phyloP scores from a whole-genome alignment of 345 rosid genomes.

The Melastoma malabathricum region DNA sequence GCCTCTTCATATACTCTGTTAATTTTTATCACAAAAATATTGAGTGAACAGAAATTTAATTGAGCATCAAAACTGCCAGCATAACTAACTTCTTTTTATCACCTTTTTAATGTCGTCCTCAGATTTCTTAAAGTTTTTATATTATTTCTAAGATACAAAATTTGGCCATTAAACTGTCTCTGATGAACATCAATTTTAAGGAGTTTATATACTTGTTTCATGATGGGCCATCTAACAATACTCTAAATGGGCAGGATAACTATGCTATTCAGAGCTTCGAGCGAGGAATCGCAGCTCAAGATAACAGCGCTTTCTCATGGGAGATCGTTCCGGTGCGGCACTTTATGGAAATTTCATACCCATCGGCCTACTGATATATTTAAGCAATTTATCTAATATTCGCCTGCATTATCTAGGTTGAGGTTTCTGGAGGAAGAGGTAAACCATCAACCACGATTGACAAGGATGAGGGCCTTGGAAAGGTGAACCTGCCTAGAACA shows the following conservation, averaged over 20 bases:
- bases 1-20: too few species aligned
- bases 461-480: constrained; percentile 91
- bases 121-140: too few species aligned
- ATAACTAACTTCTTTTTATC: too few species aligned
- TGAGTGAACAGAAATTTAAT: too few species aligned
- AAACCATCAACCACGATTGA: constrained; percentile 67
- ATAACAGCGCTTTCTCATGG: constrained; percentile 72
- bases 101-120: too few species aligned
- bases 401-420: constrained; percentile 41
- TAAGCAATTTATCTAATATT: background rate
- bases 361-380: constrained; percentile 1
- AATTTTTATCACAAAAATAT: too few species aligned
- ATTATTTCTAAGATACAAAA: too few species aligned
- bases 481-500: constrained; percentile 31
- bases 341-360: background rate
- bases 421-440: constrained; percentile 93
- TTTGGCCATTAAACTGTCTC: too few species aligned
- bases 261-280: constrained; percentile 91
- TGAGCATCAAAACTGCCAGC: too few species aligned
- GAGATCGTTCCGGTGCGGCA: constrained; percentile 64
- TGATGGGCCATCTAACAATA: too few species aligned
- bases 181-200: too few species aligned
- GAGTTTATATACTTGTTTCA: too few species aligned
- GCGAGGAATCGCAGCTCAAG: constrained; percentile 94
- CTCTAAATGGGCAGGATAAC: constrained; percentile 42